Evolutionary conservation across 345 rosid species (phyloP).

Genomic region (Citrus sp.): DNA sequence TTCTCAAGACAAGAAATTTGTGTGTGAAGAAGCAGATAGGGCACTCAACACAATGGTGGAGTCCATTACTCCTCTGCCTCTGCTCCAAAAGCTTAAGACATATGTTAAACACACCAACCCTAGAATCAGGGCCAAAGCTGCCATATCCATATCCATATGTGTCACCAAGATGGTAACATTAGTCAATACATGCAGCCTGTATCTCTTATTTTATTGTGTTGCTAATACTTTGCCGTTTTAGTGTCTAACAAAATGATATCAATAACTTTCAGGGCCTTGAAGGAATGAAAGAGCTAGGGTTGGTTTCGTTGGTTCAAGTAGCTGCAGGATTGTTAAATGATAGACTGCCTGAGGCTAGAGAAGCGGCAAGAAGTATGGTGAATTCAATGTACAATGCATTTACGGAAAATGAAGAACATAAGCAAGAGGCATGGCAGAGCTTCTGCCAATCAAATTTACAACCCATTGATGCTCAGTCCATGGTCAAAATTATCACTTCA

Average conservation of each 20-base stretch:
- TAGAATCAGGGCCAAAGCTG: slow-evolving; percentile 79
- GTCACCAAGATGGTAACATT: slow-evolving; percentile 59
- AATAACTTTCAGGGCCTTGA: slow-evolving; percentile 42
- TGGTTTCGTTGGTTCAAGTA: slow-evolving; percentile 48
- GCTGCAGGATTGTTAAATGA: slow-evolving; percentile 68
- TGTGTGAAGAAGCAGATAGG: slow-evolving; percentile 85
- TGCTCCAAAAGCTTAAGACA: slow-evolving; percentile 52
- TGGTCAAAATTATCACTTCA: slow-evolving; percentile 51
- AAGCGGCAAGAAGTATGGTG: slow-evolving; percentile 69
- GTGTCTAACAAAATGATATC: not conserved
- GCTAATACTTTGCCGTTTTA: not conserved
- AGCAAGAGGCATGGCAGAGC: slow-evolving; percentile 69
- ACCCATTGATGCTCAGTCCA: slow-evolving; percentile 58
- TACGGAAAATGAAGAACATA: slow-evolving; percentile 44
- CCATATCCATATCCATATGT: slow-evolving; percentile 52
- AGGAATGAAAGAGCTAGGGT: slow-evolving; percentile 63
- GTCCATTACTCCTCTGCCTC: slow-evolving; percentile 49
- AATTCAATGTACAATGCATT: slow-evolving; percentile 35
- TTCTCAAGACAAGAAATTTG: slow-evolving; percentile 87
- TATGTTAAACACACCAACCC: slow-evolving; percentile 61
- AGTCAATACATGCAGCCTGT: not conserved
- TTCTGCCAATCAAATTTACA: slow-evolving; percentile 64
- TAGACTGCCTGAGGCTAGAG: slow-evolving; percentile 85
- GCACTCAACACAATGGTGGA: slow-evolving; percentile 56
- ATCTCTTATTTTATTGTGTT: not conserved